These are phyloP conservation scores for Hemileccinum rubropunctum DNA, from an alignment of 768 basidiomycete species.

Conservation along the genomic window DNA sequence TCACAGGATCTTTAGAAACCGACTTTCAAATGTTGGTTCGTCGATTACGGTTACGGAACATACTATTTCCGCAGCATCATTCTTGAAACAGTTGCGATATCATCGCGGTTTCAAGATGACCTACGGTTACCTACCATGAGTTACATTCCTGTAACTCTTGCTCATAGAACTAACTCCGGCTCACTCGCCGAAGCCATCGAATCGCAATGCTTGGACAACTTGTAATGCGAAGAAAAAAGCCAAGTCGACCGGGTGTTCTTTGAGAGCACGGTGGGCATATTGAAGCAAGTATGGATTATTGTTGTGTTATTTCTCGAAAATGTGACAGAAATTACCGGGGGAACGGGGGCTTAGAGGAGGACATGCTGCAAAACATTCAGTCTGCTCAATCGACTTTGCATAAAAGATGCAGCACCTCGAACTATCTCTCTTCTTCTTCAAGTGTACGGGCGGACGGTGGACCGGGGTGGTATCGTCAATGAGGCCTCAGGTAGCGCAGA, in stretches of 20 bases:
- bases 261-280: constrained; percentile 94
- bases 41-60: constrained; percentile 21
- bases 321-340: constrained; percentile 78
- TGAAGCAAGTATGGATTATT: constrained; percentile 86
- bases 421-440: constrained; percentile 58
- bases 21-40: not conserved
- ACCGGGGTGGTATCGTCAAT: constrained; percentile 74
- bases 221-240: constrained; percentile 99
- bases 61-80: constrained; percentile 84
- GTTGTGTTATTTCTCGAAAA: constrained; percentile 84
- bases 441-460: no score
- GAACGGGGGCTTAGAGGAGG: constrained; percentile 83
- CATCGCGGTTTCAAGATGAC: constrained; percentile 98
- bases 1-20: constrained; percentile 80
- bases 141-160: not conserved
- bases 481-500: constrained; percentile 66
- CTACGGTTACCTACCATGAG: constrained; percentile 68
- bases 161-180: not conserved
- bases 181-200: constrained; percentile 76
- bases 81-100: constrained; percentile 96
- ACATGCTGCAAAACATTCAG: constrained; percentile 56
- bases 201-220: constrained; percentile 92
- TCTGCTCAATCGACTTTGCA: not conserved
- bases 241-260: constrained; percentile 90
- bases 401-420: constrained; percentile 55